These are phyloP conservation scores for Spergularia bocconei DNA, from an alignment of 148 eudicot species.

Conservation along the genomic window DNA sequence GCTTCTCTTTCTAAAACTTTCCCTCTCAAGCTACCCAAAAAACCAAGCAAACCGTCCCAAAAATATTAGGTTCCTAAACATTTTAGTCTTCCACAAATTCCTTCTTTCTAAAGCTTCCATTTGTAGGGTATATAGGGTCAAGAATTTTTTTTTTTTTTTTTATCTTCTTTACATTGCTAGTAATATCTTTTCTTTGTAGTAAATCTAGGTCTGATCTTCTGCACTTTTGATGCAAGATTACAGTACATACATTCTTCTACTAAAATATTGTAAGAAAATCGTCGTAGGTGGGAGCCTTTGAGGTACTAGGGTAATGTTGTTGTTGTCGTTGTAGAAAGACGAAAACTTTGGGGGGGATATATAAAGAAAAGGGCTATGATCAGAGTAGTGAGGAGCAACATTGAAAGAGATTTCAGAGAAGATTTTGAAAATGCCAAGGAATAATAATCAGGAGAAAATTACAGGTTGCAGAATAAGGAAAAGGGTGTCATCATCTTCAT, in stretches of 20 bases:
- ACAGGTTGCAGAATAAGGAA: constrained; percentile 56
- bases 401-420: constrained; percentile 8
- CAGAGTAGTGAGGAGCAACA: constrained; percentile 15
- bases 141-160: not conserved
- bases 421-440: constrained; percentile 36
- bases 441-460: constrained; percentile 22
- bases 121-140: constrained; percentile 25
- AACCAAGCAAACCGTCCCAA: constrained; percentile 8
- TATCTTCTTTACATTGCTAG: constrained; percentile 2
- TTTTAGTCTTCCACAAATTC: constrained; percentile 8
- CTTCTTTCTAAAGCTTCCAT: constrained; percentile 28
- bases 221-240: constrained; percentile 22
- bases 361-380: constrained; percentile 18
- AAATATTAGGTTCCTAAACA: not conserved
- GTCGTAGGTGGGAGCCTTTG: too few species aligned
- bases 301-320: too few species aligned
- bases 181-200: not conserved
- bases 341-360: not conserved
- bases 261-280: too few species aligned
- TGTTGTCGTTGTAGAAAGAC: too few species aligned
- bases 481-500: constrained; percentile 55
- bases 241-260: not conserved
- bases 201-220: constrained; percentile 30
- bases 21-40: constrained; percentile 38
- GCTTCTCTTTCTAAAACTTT: constrained; percentile 9